phyloP scores from a whole-genome alignment of 2,329 filamentous ascomycete species.

The Gnomoniopsis smithogilvyi region DNA sequence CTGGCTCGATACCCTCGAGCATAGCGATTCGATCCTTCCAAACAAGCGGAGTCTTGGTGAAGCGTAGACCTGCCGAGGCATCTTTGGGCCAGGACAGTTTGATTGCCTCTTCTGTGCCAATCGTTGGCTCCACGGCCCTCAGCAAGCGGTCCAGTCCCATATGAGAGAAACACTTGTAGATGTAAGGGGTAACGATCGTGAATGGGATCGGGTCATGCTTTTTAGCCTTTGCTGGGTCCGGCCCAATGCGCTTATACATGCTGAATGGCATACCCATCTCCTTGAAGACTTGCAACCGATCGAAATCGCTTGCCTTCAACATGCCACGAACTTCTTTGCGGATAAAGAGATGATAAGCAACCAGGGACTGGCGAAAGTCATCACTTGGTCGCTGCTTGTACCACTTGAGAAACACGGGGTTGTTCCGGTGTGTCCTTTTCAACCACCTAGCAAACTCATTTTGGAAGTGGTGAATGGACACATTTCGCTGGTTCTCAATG shows the following conservation, averaged over 20 bases:
- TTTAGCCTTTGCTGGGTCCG: not conserved
- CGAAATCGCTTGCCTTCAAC: conserved; percentile 26
- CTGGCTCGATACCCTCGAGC: conserved; percentile 35
- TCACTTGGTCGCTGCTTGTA: conserved; percentile 36
- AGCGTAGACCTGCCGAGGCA: not conserved
- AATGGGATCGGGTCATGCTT: conserved; percentile 18
- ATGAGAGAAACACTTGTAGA: conserved; percentile 60
- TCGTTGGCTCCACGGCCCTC: conserved; percentile 30
- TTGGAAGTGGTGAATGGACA: conserved; percentile 56
- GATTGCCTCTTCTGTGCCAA: conserved; percentile 21
- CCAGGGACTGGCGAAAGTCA: conserved; percentile 63
- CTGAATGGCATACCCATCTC: conserved; percentile 36
- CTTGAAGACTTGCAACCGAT: conserved; percentile 47
- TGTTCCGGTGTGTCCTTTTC: conserved; percentile 35
- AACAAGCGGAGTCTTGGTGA: not conserved
- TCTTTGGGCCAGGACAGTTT: conserved; percentile 10
- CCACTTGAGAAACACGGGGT: conserved; percentile 52
- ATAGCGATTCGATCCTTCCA: conserved; percentile 19
- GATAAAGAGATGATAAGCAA: conserved; percentile 60
- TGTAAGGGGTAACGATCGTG: conserved; percentile 70
- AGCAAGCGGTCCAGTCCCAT: conserved; percentile 58
- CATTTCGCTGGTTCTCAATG: conserved; percentile 26
- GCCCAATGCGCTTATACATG: conserved; percentile 2
- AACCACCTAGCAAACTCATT: conserved; percentile 58
- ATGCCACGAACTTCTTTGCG: conserved; percentile 60